Evolutionary conservation across 2,329 filamentous ascomycete species (phyloP), one percentile per base, ranked within the genome.

Genomic region (Diaporthe ilicicola): DNA sequence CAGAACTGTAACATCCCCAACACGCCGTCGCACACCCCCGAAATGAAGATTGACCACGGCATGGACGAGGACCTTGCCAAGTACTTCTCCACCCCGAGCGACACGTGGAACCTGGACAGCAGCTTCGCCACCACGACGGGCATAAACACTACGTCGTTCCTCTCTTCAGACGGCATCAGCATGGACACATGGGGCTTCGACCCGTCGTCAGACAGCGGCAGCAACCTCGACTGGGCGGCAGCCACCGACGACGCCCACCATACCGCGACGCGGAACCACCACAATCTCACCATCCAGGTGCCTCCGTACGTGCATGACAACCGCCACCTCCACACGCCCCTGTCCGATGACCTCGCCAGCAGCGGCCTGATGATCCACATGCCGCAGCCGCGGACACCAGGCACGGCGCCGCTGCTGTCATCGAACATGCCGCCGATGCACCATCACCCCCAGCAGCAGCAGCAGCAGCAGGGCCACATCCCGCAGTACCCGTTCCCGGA

Each of bases 331-430:
- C 42, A 39, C 6, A 34, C 67, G 34, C 50, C 61, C 32, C 44
- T 66, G n/a, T 32, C 44, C 54, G 66, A 74, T 9, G 79, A 79
- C 42, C 71, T 83, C 67, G 76, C 80, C 54, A 67, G 66, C 48
- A 56, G 74, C 22, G 85, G 85, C 1, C 83, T 88, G 70, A 85
- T 87, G 84, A 86, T 89, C 70, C 84, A 88, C 74, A 86, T 87
- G 85, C 86, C 85, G 22, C 85, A 86, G 71, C 82, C 85, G 4
- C 84, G 79, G 0, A 72, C 77, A 6, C 78, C 80, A 0, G 78
- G 80, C 34, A 79, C 83, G 7, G 77, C 81, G 9, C 69, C 71
- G 17, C 78, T 84, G 29, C 77, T 84, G 67, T 83, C 74, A 70
- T 76, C 67, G 71, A 80, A 74, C 78, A 76, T 74, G 72, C 79